A percentile compares a stretch with the other conserved stretches of the same genome.
phyloP scores from a whole-genome alignment of 805 yeast genomes.

The Candida maesae region DNA sequence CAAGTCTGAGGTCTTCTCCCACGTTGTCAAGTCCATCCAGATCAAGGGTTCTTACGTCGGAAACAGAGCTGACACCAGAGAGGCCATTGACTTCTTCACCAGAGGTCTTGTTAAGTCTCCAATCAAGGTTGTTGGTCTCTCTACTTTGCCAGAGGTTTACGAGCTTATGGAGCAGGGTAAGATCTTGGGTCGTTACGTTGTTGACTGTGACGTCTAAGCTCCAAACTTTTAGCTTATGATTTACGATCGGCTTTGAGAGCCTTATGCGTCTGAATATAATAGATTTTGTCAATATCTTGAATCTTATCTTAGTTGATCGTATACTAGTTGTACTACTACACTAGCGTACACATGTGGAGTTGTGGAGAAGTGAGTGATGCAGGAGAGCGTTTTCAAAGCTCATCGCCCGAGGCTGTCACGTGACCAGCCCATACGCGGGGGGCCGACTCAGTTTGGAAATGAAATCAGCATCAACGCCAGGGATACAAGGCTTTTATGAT shows the following conservation, averaged over 20 bases:
- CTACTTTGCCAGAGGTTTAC: constrained; percentile 65
- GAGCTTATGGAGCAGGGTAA: constrained; percentile 79
- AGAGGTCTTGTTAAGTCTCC: constrained; percentile 72
- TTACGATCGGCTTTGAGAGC: constrained; percentile 6
- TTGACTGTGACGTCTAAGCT: constrained; percentile 61
- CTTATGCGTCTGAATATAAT: background rate
- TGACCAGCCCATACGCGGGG: no score
- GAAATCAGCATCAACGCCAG: background rate
- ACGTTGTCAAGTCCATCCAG: constrained; percentile 67
- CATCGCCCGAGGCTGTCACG: background rate
- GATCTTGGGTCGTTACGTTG: constrained; percentile 85
- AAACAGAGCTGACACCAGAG: constrained; percentile 81
- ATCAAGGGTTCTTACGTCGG: constrained; percentile 86
- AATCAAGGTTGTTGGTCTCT: constrained; percentile 71
- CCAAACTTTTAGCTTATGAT: background rate
- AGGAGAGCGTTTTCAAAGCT: constrained; percentile 4
- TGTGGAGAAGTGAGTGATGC: constrained; percentile 2
- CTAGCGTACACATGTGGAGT: no score
- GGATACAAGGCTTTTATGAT: no score
- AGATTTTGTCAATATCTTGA: no score
- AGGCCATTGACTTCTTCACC: constrained; percentile 70
- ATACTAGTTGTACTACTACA: no score
- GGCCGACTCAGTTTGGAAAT: no score
- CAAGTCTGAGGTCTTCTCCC: constrained; percentile 63
- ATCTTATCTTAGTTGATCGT: no score